phyloP scores from a whole-genome alignment of 495 filamentous ascomycete genomes.

The Letharia lupina region DNA sequence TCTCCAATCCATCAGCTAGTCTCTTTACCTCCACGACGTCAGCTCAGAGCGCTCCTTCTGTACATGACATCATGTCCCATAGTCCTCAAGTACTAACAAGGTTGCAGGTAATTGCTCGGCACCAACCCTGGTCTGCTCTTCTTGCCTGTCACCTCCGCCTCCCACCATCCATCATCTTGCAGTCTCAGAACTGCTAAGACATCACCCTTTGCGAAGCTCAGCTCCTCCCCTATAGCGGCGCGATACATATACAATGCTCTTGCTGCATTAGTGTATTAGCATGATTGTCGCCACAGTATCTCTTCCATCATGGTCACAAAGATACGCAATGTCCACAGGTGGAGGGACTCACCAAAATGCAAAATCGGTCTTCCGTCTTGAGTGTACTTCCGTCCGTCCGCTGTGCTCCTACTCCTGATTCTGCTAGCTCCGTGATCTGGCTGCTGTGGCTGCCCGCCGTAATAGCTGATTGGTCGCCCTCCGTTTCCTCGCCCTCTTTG shows the following conservation, averaged over 20 bases:
- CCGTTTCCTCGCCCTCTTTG: conserved; percentile 19
- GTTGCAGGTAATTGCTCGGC: conserved; percentile 93
- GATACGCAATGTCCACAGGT: neutral
- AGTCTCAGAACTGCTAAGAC: conserved; percentile 77
- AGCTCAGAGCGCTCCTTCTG: neutral
- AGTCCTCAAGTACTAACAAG: conserved; percentile 38
- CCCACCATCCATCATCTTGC: conserved; percentile 99
- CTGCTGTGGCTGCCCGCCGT: conserved; percentile 23
- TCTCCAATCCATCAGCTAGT: neutral
- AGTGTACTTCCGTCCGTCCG: conserved; percentile 65
- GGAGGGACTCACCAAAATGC: conserved; percentile 69
- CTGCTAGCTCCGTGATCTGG: conserved; percentile 30
- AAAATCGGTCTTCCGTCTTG: conserved; percentile 81
- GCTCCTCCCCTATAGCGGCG: conserved; percentile 88
- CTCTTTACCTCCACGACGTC: neutral
- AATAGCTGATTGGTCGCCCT: conserved; percentile 33
- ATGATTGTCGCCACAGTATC: neutral
- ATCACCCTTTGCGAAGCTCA: conserved; percentile 90
- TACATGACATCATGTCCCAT: neutral
- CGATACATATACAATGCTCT: conserved; percentile 90
- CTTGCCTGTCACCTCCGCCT: conserved; percentile 81
- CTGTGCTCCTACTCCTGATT: conserved; percentile 72
- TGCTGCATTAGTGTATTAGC: conserved; percentile 43
- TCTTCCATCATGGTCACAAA: neutral
- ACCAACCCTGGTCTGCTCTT: conserved; percentile 73